Conservation (phyloP, 2,329 filamentous ascomycete genomes). For the Sporothrix phasma region DNA sequence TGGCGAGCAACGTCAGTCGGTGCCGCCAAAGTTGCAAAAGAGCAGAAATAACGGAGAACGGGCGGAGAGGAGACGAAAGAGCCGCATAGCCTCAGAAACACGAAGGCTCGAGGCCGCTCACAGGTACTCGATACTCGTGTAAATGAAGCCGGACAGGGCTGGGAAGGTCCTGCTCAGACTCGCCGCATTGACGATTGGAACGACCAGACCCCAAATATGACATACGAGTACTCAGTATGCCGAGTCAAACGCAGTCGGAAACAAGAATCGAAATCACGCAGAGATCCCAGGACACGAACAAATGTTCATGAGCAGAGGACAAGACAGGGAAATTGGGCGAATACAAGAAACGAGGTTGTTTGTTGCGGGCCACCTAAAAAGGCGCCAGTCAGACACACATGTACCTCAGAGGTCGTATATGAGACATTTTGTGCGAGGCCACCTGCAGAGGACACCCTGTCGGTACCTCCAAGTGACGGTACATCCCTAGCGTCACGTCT, state of each 20-base stretch:
- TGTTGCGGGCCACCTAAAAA: constrained; percentile 4
- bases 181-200: not conserved
- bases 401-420: constrained; percentile 8
- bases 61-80: not conserved
- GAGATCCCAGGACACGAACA: not conserved
- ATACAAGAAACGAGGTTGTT: constrained; percentile 15
- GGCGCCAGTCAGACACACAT: constrained; percentile 3
- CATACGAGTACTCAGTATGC: too few relatives aligned
- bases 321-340: not conserved
- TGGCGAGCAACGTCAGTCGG: not conserved
- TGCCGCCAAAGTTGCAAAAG: not conserved
- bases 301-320: not conserved
- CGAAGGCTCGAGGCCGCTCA: not conserved
- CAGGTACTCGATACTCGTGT: not conserved
- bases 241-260: not conserved
- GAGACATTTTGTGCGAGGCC: not conserved
- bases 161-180: not conserved
- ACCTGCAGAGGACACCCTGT: not conserved
- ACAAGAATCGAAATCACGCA: not conserved
- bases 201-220: not conserved
- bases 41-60: not conserved
- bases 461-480: not conserved
- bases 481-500: not conserved
- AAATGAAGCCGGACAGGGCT: not conserved
- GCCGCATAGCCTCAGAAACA: not conserved